Evolutionary conservation across 768 basidiomycete species (phyloP).

Genomic region (Termitomyces bulborhizus): DNA sequence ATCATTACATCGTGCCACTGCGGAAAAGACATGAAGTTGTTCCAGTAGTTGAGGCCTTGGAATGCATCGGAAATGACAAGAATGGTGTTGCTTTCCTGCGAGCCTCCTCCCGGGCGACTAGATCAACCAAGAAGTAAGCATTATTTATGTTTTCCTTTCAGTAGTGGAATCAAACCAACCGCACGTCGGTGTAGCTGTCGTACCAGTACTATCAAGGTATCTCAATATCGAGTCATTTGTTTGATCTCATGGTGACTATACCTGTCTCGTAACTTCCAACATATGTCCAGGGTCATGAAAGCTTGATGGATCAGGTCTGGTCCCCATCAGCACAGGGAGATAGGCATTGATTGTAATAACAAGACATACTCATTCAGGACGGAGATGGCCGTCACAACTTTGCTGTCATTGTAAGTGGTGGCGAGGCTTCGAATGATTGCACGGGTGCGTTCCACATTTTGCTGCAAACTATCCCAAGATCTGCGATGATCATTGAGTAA

Average conservation of each 20-base stretch:
- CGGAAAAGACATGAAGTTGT: slow-evolving; percentile 48
- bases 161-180: slow-evolving; percentile 30
- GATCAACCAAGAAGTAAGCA: background rate
- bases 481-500: slow-evolving; percentile 17
- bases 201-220: slow-evolving; percentile 50
- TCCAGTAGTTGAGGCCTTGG: slow-evolving; percentile 67
- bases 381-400: slow-evolving; percentile 64
- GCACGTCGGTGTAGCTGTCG: slow-evolving; percentile 69
- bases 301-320: background rate
- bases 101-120: slow-evolving; percentile 26
- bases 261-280: slow-evolving; percentile 40
- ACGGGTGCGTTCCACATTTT: slow-evolving; percentile 63
- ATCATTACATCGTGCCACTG: slow-evolving; percentile 60
- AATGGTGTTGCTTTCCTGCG: slow-evolving; percentile 52
- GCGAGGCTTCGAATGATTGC: slow-evolving; percentile 58
- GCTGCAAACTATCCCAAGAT: slow-evolving; percentile 59
- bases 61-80: slow-evolving; percentile 77
- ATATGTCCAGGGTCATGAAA: slow-evolving; percentile 19
- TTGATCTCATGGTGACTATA: slow-evolving; percentile 11
- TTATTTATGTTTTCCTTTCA: background rate
- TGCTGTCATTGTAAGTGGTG: slow-evolving; percentile 44
- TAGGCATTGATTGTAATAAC: slow-evolving; percentile 16
- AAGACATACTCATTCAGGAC: slow-evolving; percentile 67
- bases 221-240: background rate
- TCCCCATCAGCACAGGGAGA: slow-evolving; percentile 65